Evolutionary conservation across 1,284 basidiomycete species (phyloP), one percentile per base, ranked within the genome.

Genomic region (Ustilago trichophora): DNA sequence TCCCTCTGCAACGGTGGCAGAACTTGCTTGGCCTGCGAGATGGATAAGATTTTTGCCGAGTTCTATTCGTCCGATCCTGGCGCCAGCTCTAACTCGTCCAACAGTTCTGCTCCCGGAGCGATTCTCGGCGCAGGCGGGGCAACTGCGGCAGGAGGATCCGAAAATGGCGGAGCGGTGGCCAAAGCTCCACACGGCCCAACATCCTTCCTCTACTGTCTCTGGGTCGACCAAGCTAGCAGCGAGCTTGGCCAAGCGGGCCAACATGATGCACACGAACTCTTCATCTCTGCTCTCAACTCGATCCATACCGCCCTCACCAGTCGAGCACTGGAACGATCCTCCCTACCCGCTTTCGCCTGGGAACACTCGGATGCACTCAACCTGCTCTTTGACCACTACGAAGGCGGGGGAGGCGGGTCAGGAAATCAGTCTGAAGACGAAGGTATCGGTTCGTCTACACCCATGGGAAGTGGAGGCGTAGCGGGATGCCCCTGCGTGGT

Each of bases 211-310:
- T 87, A 89, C 34, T 89, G 90, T 31, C 91, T 91, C 45, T 98
- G 94, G 93, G 88, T 89, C 69, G 88, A 89, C 22, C 63, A 70
- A 31, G 68, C 60, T 43, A 29, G 89, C 89, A 3, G 82, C 88
- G 92, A 95, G 72, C 84, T 97, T 4, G 88, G 92, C 8, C 92
- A 92, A 2, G 91, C 97, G 72, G 88, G 91, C 0, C 95, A 98
- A 82, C 95, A 97, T 77, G 94, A 94, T 69, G 91, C 92, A 0
- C 92, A 95, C 82, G 92, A 94, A 82, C 79, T 80, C 43, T 80
- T 82, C 46, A 82, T 82, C 37, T 74, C 71, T 11, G 71, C 77
- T 3, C 64, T 80, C 47, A 78, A 80, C 57, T 72, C 63, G 16
- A 62, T 81, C 38, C 80, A 81, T 42, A 52, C 51, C 2, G 64